Percentiles rank a stretch among this genome's conserved stretches.
These are phyloP conservation scores for Botrytis deweyae DNA, from an alignment of 2,329 filamentous ascomycete species.

Conservation along the genomic window DNA sequence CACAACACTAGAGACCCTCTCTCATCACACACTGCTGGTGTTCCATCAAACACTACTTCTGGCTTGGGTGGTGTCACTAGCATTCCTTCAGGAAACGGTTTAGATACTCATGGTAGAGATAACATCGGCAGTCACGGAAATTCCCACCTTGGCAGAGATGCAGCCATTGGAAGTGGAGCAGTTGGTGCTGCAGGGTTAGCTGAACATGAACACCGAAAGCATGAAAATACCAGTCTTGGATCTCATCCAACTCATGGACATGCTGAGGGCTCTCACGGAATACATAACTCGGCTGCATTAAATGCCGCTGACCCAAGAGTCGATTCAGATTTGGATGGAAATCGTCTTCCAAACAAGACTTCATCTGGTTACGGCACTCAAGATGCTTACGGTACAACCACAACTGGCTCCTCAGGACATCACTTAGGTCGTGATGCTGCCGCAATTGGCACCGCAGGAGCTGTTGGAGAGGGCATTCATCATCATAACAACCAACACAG, in stretches of 20 bases:
- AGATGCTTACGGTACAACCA: conserved; percentile 10
- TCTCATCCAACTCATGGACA: conserved; percentile 2
- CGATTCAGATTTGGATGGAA: conserved; percentile 31
- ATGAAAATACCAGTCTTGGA: conserved; percentile 7
- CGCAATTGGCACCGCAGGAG: conserved; percentile 22
- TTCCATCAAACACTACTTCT: neutral
- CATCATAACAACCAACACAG: conserved; percentile 25
- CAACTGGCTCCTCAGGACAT: conserved; percentile 6
- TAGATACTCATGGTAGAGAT: conserved; percentile 9
- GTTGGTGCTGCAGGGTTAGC: conserved; percentile 14
- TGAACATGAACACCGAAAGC: conserved; percentile 12
- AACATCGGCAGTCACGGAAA: conserved; percentile 1
- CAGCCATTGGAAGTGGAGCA: conserved; percentile 16
- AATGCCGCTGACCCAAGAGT: conserved; percentile 32
- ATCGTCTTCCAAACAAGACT: conserved; percentile 22
- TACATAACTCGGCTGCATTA: conserved; percentile 27
- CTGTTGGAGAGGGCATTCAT: conserved; percentile 24
- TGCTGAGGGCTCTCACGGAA: conserved; percentile 28
- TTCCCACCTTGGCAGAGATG: conserved; percentile 6
- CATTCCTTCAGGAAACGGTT: conserved; percentile 2
- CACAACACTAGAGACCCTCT: conserved; percentile 8
- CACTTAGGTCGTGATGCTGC: conserved; percentile 26
- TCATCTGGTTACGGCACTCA: conserved; percentile 3
- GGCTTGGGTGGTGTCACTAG: conserved; percentile 3
- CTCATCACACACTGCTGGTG: neutral